These are phyloP conservation scores for Rhizopogon roseolus DNA, from an alignment of 768 basidiomycete species.

Conservation along the genomic window DNA sequence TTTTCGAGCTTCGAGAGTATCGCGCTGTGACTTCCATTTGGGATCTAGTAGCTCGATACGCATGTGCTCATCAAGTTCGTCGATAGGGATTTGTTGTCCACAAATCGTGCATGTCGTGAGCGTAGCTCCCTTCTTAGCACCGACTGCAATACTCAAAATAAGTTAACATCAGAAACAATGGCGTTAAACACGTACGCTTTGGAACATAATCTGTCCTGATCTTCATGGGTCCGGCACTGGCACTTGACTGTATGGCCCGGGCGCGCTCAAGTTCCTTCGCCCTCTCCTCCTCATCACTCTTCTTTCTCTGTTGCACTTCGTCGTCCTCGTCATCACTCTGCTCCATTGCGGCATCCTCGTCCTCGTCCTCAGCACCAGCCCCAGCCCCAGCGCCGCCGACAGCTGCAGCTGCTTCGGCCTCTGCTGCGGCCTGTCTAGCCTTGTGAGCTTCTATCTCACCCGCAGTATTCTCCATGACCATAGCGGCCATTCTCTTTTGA, in stretches of 20 bases:
- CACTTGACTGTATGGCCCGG: conserved; percentile 74
- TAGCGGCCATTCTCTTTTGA: conserved; percentile 96
- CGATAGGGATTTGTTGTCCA: conserved; percentile 93
- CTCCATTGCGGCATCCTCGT: conserved; percentile 66
- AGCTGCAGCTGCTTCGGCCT: conserved; percentile 80
- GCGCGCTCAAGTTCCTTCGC: conserved; percentile 70
- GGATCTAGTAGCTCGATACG: conserved; percentile 97
- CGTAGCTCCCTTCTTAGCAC: conserved; percentile 52
- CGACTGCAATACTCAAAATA: conserved; percentile 40
- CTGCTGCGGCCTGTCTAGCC: conserved; percentile 78
- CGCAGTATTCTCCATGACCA: conserved; percentile 94
- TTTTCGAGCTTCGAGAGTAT: conserved; percentile 82
- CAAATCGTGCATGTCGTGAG: conserved; percentile 91
- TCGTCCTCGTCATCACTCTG: conserved; percentile 84
- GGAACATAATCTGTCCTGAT: conserved; percentile 96
- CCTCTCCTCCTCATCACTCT: conserved; percentile 66
- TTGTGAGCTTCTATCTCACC: conserved; percentile 83
- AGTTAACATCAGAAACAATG: background rate
- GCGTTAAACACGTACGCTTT: conserved; percentile 57
- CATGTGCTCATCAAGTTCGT: conserved; percentile 96
- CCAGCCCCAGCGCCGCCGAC: conserved; percentile 57
- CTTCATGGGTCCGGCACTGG: conserved; percentile 82
- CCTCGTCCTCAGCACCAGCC: conserved; percentile 35
- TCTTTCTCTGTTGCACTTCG: conserved; percentile 51
- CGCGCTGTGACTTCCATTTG: conserved; percentile 95